phyloP scores from a whole-genome alignment of 495 filamentous ascomycete genomes.

The Podospora conica region DNA sequence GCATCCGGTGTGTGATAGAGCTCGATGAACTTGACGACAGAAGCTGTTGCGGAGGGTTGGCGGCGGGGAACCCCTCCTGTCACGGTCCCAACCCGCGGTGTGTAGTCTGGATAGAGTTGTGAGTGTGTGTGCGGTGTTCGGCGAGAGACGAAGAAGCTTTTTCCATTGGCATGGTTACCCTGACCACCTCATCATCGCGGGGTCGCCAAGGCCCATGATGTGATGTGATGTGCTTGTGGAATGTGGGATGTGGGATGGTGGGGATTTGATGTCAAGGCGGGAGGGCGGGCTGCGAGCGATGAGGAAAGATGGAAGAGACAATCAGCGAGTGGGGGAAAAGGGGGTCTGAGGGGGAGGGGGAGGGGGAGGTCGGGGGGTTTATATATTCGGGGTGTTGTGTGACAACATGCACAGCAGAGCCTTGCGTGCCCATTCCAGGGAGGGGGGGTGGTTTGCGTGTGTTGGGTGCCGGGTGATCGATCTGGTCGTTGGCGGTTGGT shows the following conservation, averaged over 20 bases:
- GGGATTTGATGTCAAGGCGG: background rate
- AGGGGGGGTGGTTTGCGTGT: no score
- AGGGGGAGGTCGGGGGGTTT: background rate
- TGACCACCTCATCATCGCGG: background rate
- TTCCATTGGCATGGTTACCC: background rate
- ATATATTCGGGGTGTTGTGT: background rate
- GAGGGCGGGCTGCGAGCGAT: background rate
- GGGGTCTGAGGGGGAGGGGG: background rate
- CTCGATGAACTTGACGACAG: background rate
- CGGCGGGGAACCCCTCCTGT: background rate
- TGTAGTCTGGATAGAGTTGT: background rate
- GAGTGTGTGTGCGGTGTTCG: background rate
- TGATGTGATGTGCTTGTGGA: background rate
- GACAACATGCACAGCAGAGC: background rate
- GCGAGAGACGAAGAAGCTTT: background rate
- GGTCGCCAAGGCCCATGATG: background rate
- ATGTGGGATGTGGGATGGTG: background rate
- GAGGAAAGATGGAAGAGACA: background rate
- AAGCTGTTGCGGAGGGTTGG: background rate
- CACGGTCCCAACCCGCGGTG: background rate
- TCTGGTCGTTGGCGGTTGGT: background rate
- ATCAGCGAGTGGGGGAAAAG: no score
- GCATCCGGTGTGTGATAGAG: background rate
- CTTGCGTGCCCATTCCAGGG: no score
- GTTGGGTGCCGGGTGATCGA: no score